These are phyloP conservation scores for Candolleomyces aberdarensis DNA, from an alignment of 768 basidiomycete species.

Conservation along the genomic window DNA sequence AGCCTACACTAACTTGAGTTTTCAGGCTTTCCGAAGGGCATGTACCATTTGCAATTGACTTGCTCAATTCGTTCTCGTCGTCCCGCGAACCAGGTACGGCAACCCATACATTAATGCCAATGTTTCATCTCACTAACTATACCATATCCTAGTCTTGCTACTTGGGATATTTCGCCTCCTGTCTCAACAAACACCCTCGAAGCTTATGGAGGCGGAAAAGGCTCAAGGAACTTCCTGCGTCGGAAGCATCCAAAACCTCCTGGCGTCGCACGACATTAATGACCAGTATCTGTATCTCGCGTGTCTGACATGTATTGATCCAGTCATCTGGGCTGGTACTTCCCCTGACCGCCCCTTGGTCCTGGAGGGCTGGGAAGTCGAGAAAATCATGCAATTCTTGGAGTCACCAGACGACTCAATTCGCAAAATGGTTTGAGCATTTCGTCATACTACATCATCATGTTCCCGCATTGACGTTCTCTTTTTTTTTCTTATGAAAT, in stretches of 20 bases:
- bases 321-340: slow-evolving; percentile 68
- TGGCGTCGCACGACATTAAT: slow-evolving; percentile 56
- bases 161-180: slow-evolving; percentile 37
- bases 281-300: slow-evolving; percentile 64
- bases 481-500: slow-evolving; percentile 7
- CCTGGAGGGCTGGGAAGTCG: slow-evolving; percentile 73
- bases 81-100: slow-evolving; percentile 6
- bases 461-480: neutral
- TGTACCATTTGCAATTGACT: slow-evolving; percentile 19
- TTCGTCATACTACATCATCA: neutral
- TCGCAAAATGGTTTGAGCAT: slow-evolving; percentile 49
- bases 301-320: slow-evolving; percentile 58
- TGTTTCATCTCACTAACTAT: neutral
- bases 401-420: slow-evolving; percentile 57
- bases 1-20: neutral
- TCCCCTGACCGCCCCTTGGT: slow-evolving; percentile 44
- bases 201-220: slow-evolving; percentile 23
- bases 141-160: slow-evolving; percentile 18
- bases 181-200: slow-evolving; percentile 23
- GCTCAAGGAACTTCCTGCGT: slow-evolving; percentile 33
- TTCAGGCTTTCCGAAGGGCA: slow-evolving; percentile 20
- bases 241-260: slow-evolving; percentile 50
- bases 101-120: neutral
- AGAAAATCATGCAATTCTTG: slow-evolving; percentile 64
- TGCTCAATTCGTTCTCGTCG: slow-evolving; percentile 23